Conservation (phyloP, 345 rosid genomes). For the Turritis glabra region DNA sequence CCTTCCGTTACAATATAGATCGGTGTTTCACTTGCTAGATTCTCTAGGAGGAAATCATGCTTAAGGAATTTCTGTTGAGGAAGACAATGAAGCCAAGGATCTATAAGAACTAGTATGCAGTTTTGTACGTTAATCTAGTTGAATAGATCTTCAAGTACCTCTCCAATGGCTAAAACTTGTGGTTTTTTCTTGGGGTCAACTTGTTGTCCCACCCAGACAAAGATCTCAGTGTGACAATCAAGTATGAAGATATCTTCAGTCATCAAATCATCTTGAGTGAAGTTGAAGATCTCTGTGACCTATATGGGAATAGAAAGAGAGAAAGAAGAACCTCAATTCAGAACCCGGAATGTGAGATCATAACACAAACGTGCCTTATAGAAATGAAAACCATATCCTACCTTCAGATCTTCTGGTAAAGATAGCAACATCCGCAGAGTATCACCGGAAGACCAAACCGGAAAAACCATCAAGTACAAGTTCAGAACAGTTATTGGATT, state of each 20-base stretch:
- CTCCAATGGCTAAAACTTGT: conserved; percentile 73
- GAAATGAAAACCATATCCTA: conserved; percentile 3
- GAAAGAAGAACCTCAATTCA: conserved; percentile 9
- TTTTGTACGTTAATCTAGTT: not conserved
- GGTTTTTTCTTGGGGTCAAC: conserved; percentile 75
- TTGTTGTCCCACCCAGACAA: conserved; percentile 94
- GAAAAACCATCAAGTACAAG: not conserved
- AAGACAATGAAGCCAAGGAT: conserved; percentile 14
- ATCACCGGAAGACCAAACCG: conserved; percentile 22
- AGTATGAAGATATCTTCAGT: conserved; percentile 96
- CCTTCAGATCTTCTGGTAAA: conserved; percentile 81
- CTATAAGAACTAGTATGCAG: conserved; percentile 12
- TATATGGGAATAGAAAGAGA: conserved; percentile 36
- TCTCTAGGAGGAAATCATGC: conserved; percentile 75
- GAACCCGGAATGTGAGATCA: conserved; percentile 12
- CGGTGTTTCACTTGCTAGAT: conserved; percentile 68
- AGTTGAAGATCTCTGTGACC: conserved; percentile 90
- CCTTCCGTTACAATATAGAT: conserved; percentile 78
- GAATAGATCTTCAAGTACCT: conserved; percentile 52
- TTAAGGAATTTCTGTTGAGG: conserved; percentile 74
- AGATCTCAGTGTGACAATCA: conserved; percentile 82
- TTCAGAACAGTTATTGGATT: not conserved
- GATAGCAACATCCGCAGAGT: conserved; percentile 17
- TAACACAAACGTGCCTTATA: conserved; percentile 1
- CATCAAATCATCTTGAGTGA: conserved; percentile 96